Base-by-base conservation (phyloP, 345 rosid species). In the Gynandropsis gynandra region DNA sequence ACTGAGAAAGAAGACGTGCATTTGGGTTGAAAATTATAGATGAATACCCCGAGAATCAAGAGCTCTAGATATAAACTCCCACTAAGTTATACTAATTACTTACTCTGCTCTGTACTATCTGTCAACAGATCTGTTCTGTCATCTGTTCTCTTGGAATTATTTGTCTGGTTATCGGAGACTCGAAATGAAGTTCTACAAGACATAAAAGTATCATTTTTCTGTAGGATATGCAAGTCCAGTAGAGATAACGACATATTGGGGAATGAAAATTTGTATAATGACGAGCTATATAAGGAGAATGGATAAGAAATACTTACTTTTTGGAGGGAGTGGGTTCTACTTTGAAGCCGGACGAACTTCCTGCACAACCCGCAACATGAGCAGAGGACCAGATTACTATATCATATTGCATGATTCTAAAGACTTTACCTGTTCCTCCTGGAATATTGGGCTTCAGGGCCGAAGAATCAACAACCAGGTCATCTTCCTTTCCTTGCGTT, bases 81-180 rank as follows among this genome's bases (percentile, higher is more conserved):
- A 4, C 12, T 47, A 52, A 47, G 52, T 39, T 20, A 54, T 41
- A 48, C 44, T 46, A 18, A 42, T 48, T 35, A 61, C 71, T 68
- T 71, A 81, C 86, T 45, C 36, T 66, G 74, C 52, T 70, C 72
- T 68, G 64, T 21, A 50, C 69, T 66, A 37, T 46, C 72, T 61
- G 50, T 53, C 69, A 17, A 43, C 37, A 51, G 55, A 66, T 70
- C 72, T 3, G 13, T 9, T 41, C 49, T 63, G 48, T 53, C 17
- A 47, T 62, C 45, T 46, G 24, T 47, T 70, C 59, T 73, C 49
- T 61, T 58, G 21, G 36, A 21, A 58, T 27, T 58, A 24, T 49
- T 60, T 35, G 31, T 46, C 50, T 46, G 54, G 68, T 35, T 58
- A 18, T 65, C 64, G 49, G 67, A 52, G 43, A 64, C 31, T 42